Percentiles rank a stretch among this genome's conserved stretches.
phyloP scores from a whole-genome alignment of 129 eudicot genomes.

The Cynara cardunculus region DNA sequence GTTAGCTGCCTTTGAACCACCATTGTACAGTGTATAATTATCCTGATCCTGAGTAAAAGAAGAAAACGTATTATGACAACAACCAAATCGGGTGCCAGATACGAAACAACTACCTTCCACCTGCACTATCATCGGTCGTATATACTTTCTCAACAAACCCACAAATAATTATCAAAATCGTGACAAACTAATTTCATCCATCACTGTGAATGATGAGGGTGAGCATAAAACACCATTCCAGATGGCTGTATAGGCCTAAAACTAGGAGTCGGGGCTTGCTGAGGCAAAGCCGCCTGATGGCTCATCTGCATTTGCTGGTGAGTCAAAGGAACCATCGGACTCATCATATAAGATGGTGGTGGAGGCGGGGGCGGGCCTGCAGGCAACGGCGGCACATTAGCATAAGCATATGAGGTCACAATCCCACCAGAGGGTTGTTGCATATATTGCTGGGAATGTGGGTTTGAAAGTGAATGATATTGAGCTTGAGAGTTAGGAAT shows the following conservation, averaged over 20 bases:
- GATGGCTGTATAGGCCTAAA: constrained; percentile 57
- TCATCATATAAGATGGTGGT: constrained; percentile 72
- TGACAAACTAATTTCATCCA: neutral
- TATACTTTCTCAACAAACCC: constrained; percentile 16
- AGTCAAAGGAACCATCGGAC: constrained; percentile 61
- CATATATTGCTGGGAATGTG: constrained; percentile 54
- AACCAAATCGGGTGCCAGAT: constrained; percentile 16
- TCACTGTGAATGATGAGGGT: constrained; percentile 59
- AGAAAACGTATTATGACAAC: constrained; percentile 21
- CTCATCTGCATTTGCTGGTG: constrained; percentile 40
- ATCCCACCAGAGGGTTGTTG: constrained; percentile 57
- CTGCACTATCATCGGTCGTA: constrained; percentile 18
- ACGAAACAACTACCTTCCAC: constrained; percentile 22
- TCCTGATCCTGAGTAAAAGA: constrained; percentile 15
- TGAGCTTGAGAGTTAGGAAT: constrained; percentile 47
- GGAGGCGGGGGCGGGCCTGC: constrained; percentile 45
- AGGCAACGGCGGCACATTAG: constrained; percentile 45
- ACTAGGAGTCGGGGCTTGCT: constrained; percentile 52
- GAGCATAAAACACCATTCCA: constrained; percentile 68
- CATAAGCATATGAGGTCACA: constrained; percentile 48
- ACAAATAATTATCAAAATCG: constrained; percentile 15
- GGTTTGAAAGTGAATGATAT: constrained; percentile 51
- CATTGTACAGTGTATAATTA: constrained; percentile 32
- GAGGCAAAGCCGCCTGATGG: constrained; percentile 45
- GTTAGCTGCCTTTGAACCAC: constrained; percentile 25